phyloP scores from a whole-genome alignment of 2,329 filamentous ascomycete genomes.

The Epichloe festucae region DNA sequence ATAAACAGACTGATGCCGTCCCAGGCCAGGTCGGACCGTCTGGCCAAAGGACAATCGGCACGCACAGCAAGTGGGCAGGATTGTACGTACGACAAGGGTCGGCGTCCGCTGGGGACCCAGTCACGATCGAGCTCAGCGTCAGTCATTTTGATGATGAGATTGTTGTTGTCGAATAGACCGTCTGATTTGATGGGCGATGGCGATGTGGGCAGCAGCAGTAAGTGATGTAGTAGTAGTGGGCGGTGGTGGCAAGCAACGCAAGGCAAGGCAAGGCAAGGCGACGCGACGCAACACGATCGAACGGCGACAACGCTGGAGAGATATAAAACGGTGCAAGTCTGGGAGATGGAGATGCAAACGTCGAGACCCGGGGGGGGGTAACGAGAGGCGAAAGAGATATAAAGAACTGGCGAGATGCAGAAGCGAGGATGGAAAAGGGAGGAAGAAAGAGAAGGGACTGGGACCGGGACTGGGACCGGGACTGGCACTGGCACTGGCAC shows the following conservation, averaged over 20 bases:
- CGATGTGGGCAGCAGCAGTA: background rate
- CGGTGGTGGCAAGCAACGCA: background rate
- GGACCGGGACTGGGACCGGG: background rate
- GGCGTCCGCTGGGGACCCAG: slow-evolving; percentile 66
- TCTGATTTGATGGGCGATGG: background rate
- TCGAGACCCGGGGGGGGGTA: background rate
- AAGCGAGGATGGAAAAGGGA: slow-evolving; percentile 2
- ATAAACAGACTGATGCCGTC: background rate
- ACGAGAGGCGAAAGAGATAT: slow-evolving; percentile 4
- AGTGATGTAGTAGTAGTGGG: background rate
- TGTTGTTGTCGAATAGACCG: slow-evolving; percentile 1
- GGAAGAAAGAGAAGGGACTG: slow-evolving; percentile 1
- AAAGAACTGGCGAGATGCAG: slow-evolving; percentile 3
- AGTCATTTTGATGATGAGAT: slow-evolving; percentile 24
- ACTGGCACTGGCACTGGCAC: background rate
- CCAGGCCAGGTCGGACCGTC: background rate
- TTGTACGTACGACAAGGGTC: slow-evolving; percentile 67
- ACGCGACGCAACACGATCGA: too few relatives aligned
- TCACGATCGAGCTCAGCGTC: slow-evolving; percentile 62
- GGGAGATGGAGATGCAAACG: background rate
- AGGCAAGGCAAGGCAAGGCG: too few relatives aligned
- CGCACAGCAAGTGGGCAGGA: background rate
- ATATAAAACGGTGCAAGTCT: background rate
- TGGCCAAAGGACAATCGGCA: background rate
- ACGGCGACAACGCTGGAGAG: background rate